These are phyloP conservation scores for Plasmodium cynomolgi DNA, from an alignment of 169 alveolate species.

Conservation along the genomic window DNA sequence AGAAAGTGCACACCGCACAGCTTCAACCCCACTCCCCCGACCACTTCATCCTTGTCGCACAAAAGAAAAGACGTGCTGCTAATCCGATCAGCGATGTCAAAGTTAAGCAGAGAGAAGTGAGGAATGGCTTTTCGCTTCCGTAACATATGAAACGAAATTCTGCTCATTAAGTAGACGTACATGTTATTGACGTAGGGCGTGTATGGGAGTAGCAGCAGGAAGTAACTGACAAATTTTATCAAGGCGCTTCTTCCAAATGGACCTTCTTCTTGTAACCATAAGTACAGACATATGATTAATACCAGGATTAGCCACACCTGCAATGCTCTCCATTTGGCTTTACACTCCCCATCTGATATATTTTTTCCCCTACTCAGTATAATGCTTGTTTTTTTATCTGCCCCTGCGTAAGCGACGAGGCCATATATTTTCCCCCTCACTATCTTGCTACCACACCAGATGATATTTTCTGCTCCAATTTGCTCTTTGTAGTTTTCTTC, in stretches of 20 bases:
- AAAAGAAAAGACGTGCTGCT: conserved; percentile 21
- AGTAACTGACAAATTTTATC: background rate
- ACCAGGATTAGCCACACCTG: background rate
- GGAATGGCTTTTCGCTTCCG: background rate
- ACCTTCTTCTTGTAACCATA: background rate
- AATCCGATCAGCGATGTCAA: background rate
- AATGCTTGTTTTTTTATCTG: conserved; percentile 22
- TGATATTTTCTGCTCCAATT: conserved; percentile 22
- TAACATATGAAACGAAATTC: background rate
- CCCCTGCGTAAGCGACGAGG: conserved; percentile 33
- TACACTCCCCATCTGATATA: conserved; percentile 3
- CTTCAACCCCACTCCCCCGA: background rate
- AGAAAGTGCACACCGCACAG: conserved; percentile 8
- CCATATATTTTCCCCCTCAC: conserved; percentile 35
- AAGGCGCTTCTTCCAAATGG: conserved; percentile 1
- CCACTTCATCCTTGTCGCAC: conserved; percentile 18
- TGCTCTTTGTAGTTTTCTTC: conserved; percentile 11
- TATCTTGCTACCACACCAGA: conserved; percentile 28
- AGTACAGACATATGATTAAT: background rate
- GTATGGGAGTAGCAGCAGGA: conserved; percentile 5
- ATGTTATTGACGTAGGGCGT: conserved; percentile 12
- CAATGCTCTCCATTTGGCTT: background rate
- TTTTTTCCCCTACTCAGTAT: background rate
- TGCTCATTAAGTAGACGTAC: background rate
- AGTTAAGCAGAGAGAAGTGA: background rate